Base-by-base conservation (phyloP, 257 asterid genomes). In the Gentiana macrophylla region DNA sequence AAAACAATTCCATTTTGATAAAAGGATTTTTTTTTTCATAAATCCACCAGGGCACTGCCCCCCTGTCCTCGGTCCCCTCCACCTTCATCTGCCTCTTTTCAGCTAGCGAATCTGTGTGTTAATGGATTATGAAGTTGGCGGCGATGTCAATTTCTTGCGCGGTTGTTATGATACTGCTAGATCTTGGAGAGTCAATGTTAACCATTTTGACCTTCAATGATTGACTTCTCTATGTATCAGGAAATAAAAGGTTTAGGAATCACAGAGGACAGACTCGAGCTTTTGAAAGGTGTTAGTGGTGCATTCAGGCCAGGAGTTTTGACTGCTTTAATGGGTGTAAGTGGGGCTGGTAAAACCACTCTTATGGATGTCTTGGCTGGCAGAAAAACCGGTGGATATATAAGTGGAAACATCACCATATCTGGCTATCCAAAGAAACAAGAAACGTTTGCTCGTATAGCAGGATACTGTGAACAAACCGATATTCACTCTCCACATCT, bases 381-480 rank as follows among this genome's bases (percentile, higher is more conserved):
- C 51, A 66, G 71, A 47, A 66, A 66, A 37, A 66, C 71, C 12
- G 66, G 71, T 4, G 71, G 71, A 53, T 66, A 66, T 49, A 66
- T 66, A 12, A 56, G 59, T 45, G 71, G 71, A 37, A 35, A n/a
- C 33, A 59, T 66, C 37, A 51, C 34, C 12, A 59, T 66, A 66
- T 66, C 71, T 12, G 71, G 71, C 4, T 59, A 66, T 9, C 65
- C 65, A 4, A 66, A 66, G 59, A 66, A 59, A 46, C 65, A 66
- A 53, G 65, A 66, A 53, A 66, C 71, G 1, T 66, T 66, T 37
- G 71, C 71, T 32, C 71, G 71, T 1, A 59, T 66, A 12, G 56
- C 71, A 45, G 71, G 71, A 53, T 66, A 66, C 61, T 66, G 71
- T 53, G 71, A 66, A 36, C 71, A 66, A 53, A 66, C 71, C 12